A percentile compares a stretch with the other conserved stretches of the same genome.
Evolutionary conservation across 768 basidiomycete species (phyloP).

Genomic region (Russula dissimulans): DNA sequence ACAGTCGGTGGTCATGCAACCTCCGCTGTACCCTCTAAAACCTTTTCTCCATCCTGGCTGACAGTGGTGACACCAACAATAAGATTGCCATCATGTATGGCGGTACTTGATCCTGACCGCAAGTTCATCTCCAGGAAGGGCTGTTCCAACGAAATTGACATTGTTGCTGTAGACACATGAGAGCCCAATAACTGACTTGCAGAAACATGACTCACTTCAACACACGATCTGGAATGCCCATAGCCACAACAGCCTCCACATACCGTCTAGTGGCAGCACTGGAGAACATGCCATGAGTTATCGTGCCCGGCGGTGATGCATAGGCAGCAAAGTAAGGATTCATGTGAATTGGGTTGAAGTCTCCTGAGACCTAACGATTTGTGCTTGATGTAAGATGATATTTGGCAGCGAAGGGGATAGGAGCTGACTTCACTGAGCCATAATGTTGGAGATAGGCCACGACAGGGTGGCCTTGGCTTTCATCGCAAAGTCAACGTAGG

Average conservation of each 20-base stretch:
- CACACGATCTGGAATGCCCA: too few species aligned
- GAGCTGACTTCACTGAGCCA: conserved; percentile 68
- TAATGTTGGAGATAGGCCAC: conserved; percentile 88
- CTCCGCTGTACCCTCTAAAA: conserved; percentile 86
- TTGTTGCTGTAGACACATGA: conserved; percentile 52
- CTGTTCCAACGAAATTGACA: conserved; percentile 58
- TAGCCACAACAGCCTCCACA: too few species aligned
- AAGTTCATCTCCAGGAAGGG: too few species aligned
- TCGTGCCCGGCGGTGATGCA: conserved; percentile 87
- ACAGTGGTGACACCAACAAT: conserved; percentile 77
- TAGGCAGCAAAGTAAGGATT: conserved; percentile 89
- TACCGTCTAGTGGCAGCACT: conserved; percentile 46
- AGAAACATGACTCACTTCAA: too few species aligned
- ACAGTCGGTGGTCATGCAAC: conserved; percentile 87
- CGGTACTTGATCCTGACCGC: too few species aligned
- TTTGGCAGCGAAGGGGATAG: conserved; percentile 69
- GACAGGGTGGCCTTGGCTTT: conserved; percentile 89
- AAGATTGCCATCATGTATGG: too few species aligned
- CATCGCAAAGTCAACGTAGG: conserved; percentile 77
- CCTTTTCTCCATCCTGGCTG: conserved; percentile 82
- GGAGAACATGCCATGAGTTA: conserved; percentile 97
- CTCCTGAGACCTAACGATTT: too few species aligned
- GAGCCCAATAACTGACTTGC: background rate
- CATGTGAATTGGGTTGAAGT: conserved; percentile 43
- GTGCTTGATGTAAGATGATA: conserved; percentile 43